Percentiles rank a stretch among this genome's conserved stretches.
Conservation (phyloP, 1,284 basidiomycete species). For the Gomphus bonarii region DNA sequence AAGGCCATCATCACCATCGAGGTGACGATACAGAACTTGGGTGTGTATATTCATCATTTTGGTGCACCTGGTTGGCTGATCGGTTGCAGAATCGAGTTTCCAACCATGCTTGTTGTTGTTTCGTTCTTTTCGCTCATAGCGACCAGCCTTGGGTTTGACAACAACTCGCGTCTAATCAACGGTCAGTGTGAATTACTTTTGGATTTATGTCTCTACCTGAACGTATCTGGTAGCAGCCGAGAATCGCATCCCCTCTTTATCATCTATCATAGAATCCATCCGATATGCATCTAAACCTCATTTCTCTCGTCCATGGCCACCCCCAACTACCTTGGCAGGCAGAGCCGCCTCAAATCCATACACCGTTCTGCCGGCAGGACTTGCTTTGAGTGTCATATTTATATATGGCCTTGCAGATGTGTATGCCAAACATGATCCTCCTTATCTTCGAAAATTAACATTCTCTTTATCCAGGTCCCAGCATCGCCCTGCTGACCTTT, state of each 20-base stretch:
- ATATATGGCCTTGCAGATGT: conserved; percentile 17
- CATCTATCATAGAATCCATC: conserved; percentile 33
- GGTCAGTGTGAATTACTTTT: conserved; percentile 31
- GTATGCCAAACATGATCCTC: conserved; percentile 14
- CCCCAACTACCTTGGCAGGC: conserved; percentile 26
- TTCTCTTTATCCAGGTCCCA: conserved; percentile 34
- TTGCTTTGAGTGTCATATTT: conserved; percentile 25
- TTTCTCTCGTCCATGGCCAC: conserved; percentile 22
- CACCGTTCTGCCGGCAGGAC: conserved; percentile 32
- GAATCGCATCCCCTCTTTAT: conserved; percentile 42
- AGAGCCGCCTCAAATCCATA: conserved; percentile 44
- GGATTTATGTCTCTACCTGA: background rate
- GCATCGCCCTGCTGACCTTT: conserved; percentile 62
- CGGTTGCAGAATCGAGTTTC: conserved; percentile 52
- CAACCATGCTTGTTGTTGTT: conserved; percentile 47
- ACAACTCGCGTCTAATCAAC: conserved; percentile 58
- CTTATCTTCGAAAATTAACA: background rate
- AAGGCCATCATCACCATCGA: conserved; percentile 56
- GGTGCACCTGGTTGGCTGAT: background rate
- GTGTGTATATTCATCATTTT: background rate
- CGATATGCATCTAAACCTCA: conserved; percentile 24
- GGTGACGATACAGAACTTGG: conserved; percentile 27
- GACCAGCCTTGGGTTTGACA: conserved; percentile 48
- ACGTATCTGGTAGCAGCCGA: conserved; percentile 18
- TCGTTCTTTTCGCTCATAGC: conserved; percentile 44